Evolutionary conservation across 1,284 basidiomycete genomes (phyloP), one percentile per base, ranked within the genome.

Genomic region (Hemileia vastatrix): DNA sequence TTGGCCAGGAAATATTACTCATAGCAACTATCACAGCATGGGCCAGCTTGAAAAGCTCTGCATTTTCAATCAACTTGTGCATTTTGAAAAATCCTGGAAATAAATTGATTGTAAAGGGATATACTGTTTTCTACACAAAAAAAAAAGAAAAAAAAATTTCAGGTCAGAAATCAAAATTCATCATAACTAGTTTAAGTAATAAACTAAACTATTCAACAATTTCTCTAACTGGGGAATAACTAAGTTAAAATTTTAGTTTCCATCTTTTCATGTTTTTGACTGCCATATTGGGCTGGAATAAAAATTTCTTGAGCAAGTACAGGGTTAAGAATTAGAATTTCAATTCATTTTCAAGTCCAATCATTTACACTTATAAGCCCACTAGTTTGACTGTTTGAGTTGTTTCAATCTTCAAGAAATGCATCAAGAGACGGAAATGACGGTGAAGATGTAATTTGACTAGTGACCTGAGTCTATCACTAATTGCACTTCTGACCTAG

Each of bases 181-280:
- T 9, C n/a, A 24, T 9, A 45, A 13, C 9, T 47, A 19, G 40
- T n/a, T n/a, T 43, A 43, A 8, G 8, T 43, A 9, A 9, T 43
- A 49, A n/a, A 33, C 24, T 52, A 31, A 2, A 61, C 59, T 23
- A 70, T 64, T n/a, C 70, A 64, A 48, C 64, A 66, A 62, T 72
- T 71, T 55, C 65, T 68, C 44, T 70, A 66, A 51, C 65, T 82
- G 31, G 82, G 77, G 88, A 87, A 90, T 53, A 90, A 79, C 86
- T 86, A 89, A 68, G 85, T 81, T 24, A 90, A 73, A 65, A 89
- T 77, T 19, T 86, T 86, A 63, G 89, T 77, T 9, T 87, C 86
- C 61, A 89, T 84, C 78, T 88, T 90, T 77, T 95, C 91, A 75
- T 94, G 93, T 79, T 84, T 84, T 3, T 88, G 91, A 71, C 71